Evolutionary conservation across 495 filamentous ascomycete genomes (phyloP), one percentile per base, ranked within the genome.

Genomic region (Acidiella bohemica): DNA sequence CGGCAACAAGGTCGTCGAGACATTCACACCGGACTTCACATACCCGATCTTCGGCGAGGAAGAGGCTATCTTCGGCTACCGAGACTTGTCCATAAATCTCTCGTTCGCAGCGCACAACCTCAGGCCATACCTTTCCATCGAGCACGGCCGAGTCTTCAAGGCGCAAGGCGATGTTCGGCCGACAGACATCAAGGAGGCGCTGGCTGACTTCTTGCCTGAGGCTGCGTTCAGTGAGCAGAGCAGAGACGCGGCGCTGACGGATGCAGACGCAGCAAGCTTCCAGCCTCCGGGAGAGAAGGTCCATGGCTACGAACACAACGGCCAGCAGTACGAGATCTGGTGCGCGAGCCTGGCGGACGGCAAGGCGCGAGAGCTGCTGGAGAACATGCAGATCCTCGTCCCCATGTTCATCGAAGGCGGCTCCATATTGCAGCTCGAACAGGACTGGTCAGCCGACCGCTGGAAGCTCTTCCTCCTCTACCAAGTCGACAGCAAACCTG

Each of bases 341-440:
- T 64, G 65, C 30, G 67, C 70, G 4, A 69, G 64, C 26, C 60
- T 81, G 25, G 60, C 60, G 6, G 66, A 80, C 50, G 61, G 70
- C 0, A 65, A 63, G 12, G 71, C 87, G 22, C 67, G 66, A 44
- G 64, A 72, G 47, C 55, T 93, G 22, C 53, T 90, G 41, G 74
- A 73, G 52, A 82, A 84, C 32, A 73, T 86, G 33, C 84, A 93
- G 58, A 73, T 94, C 26, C 65, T 87, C 18, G 71, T 84, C n/a
- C 77, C 80, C 6, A 66, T 95, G 39, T 93, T 80, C 59, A 93
- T 99, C 45, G 90, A 99, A 59, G 90, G 83, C 17, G 92, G 84
- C 23, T 77, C 73, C 10, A 70, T 66, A 18, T 66, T 93, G 14
- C 67, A 76, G 7, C 61, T 81, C 10, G 72, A 88, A 30, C 75